phyloP scores from a whole-genome alignment of 1,284 basidiomycete species.

The Apiotrichum gamsii region DNA sequence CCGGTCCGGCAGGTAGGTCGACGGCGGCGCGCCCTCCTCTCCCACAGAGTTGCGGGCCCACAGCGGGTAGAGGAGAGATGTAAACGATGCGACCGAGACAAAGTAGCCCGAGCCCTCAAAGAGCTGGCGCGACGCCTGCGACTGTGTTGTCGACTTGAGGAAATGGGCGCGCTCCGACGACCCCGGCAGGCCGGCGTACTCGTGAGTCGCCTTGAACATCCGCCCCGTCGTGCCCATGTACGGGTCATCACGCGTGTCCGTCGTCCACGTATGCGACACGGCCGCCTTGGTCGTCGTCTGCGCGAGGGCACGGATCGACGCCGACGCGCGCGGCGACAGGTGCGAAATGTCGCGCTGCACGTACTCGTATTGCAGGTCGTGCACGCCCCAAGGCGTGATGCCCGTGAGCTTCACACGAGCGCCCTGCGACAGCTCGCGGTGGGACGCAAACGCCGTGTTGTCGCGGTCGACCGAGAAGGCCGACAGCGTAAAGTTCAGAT shows the following conservation, averaged over 20 bases:
- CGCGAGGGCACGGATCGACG: constrained; percentile 78
- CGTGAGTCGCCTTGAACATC: constrained; percentile 60
- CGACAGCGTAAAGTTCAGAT: constrained; percentile 37
- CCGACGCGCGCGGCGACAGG: constrained; percentile 66
- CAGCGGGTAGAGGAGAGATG: constrained; percentile 42
- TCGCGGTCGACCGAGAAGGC: constrained; percentile 50
- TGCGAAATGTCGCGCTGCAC: constrained; percentile 66
- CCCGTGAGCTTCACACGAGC: constrained; percentile 41
- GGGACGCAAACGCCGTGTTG: constrained; percentile 48
- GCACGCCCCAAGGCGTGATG: constrained; percentile 53
- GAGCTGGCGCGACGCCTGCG: constrained; percentile 59
- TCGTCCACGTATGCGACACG: constrained; percentile 67
- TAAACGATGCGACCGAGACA: constrained; percentile 43
- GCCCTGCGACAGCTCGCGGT: constrained; percentile 49
- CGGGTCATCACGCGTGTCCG: constrained; percentile 73
- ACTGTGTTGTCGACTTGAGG: constrained; percentile 65
- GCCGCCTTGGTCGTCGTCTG: constrained; percentile 77
- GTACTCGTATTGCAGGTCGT: constrained; percentile 76
- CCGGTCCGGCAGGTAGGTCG: constrained; percentile 64
- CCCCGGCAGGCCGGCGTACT: constrained; percentile 71
- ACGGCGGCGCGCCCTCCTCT: constrained; percentile 4
- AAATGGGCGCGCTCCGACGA: constrained; percentile 56
- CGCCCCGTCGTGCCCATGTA: constrained; percentile 61
- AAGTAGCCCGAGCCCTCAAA: constrained; percentile 41
- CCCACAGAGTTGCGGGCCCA: constrained; percentile 11